Base-by-base conservation (phyloP, 345 rosid genomes). In the Diplotaxis tenuifolia region DNA sequence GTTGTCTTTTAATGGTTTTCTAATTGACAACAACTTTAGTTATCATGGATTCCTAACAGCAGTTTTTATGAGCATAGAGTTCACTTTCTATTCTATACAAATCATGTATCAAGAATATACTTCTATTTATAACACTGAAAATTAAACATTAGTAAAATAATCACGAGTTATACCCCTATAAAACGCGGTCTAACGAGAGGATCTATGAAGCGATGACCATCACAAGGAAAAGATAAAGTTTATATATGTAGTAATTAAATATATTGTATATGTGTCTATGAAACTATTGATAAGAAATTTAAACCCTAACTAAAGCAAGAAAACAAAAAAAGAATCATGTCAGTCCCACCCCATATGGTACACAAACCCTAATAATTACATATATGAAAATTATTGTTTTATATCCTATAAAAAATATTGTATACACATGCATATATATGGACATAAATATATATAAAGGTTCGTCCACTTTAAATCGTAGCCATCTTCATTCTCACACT, bases 251-350 rank as follows among this genome's bases (percentile, higher is more conserved):
- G 6, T 63, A 70, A 69, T 69, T 56, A 61, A 28, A 25, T 47
- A 59, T 40, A 14, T 14, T n/a, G 23, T 7, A 18, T 31, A 16
- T 47, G 23, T 22, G 20, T 16, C 21, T 56, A 9, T 54, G 63
- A 40, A 52, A 65, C 45, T 31, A 70, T 59, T 56, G 75, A 57
- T 65, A 57, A 47, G 20, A 47, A 47, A 32, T 61, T 49, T 58
- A 47, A 73, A 42, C 74, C 68, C 50, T 77, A 74, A 62, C 85
- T 83, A 84, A 75, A 87, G 85, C 78, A 72, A 82, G 29, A 79
- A 82, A 83, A 86, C 86, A 82, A 86, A 89, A 86, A 89, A 83
- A 87, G 87, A 82, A 82, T 70, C 71, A 60, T 69, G 67, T 65
- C 78, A 73, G 82, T 65, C 80, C 62, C 21, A 47, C 53, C 45